These are phyloP conservation scores for Alnus rubra DNA, from an alignment of 306 rosid species.

Conservation along the genomic window DNA sequence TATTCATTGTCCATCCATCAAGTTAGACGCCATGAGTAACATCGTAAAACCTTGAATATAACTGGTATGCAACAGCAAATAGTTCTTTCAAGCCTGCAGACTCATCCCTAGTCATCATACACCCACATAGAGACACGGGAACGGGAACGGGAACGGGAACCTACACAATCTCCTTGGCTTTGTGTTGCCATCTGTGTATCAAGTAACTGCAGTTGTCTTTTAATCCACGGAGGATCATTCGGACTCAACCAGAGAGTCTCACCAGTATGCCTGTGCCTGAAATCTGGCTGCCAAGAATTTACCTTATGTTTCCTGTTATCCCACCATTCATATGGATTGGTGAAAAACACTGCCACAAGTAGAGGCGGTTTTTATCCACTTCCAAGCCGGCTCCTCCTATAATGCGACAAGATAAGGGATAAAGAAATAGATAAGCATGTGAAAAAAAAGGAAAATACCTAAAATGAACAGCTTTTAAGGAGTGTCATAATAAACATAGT, in stretches of 20 bases:
- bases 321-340: slow-evolving; percentile 84
- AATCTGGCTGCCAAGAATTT: too few species aligned
- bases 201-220: slow-evolving; percentile 61
- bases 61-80: background rate
- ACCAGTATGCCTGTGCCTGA: slow-evolving; percentile 5
- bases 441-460: slow-evolving; percentile 17
- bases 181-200: slow-evolving; percentile 41
- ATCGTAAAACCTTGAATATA: background rate
- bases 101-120: slow-evolving; percentile 45
- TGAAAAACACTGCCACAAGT: slow-evolving; percentile 82
- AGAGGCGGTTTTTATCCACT: slow-evolving; percentile 40
- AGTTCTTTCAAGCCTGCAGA: too few species aligned
- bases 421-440: background rate
- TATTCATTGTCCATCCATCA: too few species aligned
- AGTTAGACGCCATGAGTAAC: background rate
- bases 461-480: background rate
- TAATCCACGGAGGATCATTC: slow-evolving; percentile 84
- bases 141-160: slow-evolving; percentile 39
- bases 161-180: slow-evolving; percentile 19
- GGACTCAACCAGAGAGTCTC: slow-evolving; percentile 65
- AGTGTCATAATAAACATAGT: background rate
- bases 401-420: background rate
- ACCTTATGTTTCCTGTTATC: slow-evolving; percentile 41
- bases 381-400: slow-evolving; percentile 34
- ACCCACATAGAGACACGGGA: slow-evolving; percentile 53